Base-by-base conservation (phyloP, 2,329 filamentous ascomycete species). In the Fusarium duplospermum region DNA sequence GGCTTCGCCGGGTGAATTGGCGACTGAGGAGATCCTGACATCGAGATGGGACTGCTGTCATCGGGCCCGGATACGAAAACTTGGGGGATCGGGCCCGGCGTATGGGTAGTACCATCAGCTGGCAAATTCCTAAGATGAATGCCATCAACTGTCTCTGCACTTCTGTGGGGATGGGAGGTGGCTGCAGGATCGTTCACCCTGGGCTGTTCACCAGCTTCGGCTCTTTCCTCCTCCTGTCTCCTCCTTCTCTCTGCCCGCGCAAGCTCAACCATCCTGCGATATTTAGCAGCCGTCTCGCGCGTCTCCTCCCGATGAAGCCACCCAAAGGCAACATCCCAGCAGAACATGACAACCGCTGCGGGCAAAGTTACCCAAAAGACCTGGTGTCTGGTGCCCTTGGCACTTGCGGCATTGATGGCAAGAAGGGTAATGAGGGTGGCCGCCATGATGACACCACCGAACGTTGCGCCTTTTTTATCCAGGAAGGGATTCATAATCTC, bases 401-500 rank as follows among this genome's bases (percentile, higher is more conserved):
- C 81, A 29, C 86, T 89, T 0, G 88, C 85, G 3, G 92, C 92
- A 60, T 94, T 94, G 31, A 94, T 78, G 0, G 87, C 89, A 2
- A 94, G 83, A 0, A 94, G 84, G 0, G 91, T 91, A 66, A 93
- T 83, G 29, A 94, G 86, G 0, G 92, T 93, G 0, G 85, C 86
- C 2, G 90, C 87, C 91, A 94, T 94, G 64, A 94, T 84, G 6
- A 89, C 72, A 0, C 87, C 89, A 1, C 92, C 92, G 64, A 93
- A 91, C 0, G 84, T 83, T 0, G 93, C 93, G 10, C 92, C 89
- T 4, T 85, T 83, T 72, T 90, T 92, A 77, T 94, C 92, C 0
- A 94, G 80, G 67, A 92, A 94, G 0, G 93, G 93, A 72, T 94
- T 93, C 88, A 94, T 89, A 76, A 94, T 93, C 76, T 94, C 92